A percentile compares a stretch with the other conserved stretches of the same genome.
Conservation (phyloP, 352 stramenopile genomes). For the Globisporangium heterothallicum region DNA sequence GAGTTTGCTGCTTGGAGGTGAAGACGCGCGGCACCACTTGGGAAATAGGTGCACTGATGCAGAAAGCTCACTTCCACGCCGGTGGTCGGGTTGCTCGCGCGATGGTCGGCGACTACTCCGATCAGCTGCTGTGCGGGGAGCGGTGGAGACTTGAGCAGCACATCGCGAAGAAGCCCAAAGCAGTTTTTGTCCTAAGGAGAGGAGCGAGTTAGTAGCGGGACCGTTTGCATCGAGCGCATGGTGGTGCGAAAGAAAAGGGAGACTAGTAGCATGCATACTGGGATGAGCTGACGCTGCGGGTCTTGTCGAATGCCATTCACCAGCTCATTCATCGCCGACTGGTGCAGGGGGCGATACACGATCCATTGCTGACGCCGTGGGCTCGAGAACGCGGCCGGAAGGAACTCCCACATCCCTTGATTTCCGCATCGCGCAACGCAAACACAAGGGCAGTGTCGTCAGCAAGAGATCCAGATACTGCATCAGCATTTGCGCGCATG, state of each 20-base stretch:
- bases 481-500: not conserved
- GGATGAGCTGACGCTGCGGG: conserved; percentile 29
- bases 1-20: conserved; percentile 11
- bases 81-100: conserved; percentile 17
- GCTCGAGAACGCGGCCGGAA: conserved; percentile 31
- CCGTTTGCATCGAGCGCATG: not conserved
- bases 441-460: not conserved
- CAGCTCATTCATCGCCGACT: conserved; percentile 30
- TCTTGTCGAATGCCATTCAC: conserved; percentile 27
- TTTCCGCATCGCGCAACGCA: too few species aligned
- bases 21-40: conserved; percentile 36
- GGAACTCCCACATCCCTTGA: conserved; percentile 49
- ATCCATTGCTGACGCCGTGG: conserved; percentile 41
- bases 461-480: not conserved
- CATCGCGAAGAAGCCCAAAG: conserved; percentile 28
- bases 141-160: conserved; percentile 11
- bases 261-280: conserved; percentile 23
- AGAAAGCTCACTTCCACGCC: conserved; percentile 35
- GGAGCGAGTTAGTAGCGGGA: not conserved
- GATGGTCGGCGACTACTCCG: conserved; percentile 46
- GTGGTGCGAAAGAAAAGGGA: too few species aligned
- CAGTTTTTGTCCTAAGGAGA: conserved; percentile 45
- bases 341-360: conserved; percentile 53
- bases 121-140: conserved; percentile 31
- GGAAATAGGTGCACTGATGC: conserved; percentile 28